Base-by-base conservation (phyloP, 23 red algal species). In the Gracilaria gracilis region DNA sequence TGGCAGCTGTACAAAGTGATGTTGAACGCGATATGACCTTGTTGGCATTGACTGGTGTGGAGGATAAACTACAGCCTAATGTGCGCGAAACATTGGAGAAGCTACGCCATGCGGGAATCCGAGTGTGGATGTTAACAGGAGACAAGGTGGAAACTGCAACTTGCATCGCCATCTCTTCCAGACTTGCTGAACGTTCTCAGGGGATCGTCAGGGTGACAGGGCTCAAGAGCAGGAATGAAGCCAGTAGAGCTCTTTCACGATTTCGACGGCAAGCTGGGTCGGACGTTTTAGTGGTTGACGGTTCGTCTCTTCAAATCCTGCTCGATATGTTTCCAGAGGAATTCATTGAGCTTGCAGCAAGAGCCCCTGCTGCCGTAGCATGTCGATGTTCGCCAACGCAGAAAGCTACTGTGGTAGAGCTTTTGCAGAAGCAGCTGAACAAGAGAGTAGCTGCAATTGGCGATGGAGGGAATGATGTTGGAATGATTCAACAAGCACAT, bases 91-190 rank as follows among this genome's bases (percentile, higher is more conserved):
- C 93, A 13, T 85, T 98, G 36, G 97, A 98, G 55, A 89, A 96
- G 53, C 91, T 98, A 5, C 84, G 94, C 9, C 97, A 98, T 67
- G 97, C 97, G 11, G 97, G 93, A 15, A 83, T 98, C 64, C 93
- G 93, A 34, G 83, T 96, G 35, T 98, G 97, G 97, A 98, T 98
- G 97, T 70, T 98, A 42, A 98, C 97, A 21, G 97, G 97, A 15
- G 97, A 98, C 88, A 98, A 98, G 61, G 97, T 98, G 33, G 97
- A 98, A 80, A 98, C 97, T 11, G 97, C 97, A 8, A 94, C 87
- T 44, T 93, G 90, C 70, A 93, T 98, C 39, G 97, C 93, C 8
- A 83, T 95, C 32, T 95, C 93, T 55, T 92, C 93, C 8, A 65
- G 97, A 37, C 89, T 98, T 25, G 93, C 93, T 1, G 90, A 93